phyloP scores from a whole-genome alignment of 2,329 filamentous ascomycete species.

The Pezicula carpinea region DNA sequence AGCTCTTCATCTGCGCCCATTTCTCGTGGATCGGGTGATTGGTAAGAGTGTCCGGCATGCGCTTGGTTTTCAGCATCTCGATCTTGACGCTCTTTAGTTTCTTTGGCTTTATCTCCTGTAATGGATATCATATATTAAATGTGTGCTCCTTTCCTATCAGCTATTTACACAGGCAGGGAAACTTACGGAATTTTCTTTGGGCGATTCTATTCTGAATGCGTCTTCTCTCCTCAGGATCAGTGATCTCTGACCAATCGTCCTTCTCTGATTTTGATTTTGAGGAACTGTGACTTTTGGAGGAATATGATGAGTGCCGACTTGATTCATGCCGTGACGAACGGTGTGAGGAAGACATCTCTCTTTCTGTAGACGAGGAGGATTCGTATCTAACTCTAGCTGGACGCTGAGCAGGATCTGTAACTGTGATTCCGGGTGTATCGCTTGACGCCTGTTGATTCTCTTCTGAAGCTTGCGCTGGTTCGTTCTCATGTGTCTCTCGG shows the following conservation, averaged over 20 bases:
- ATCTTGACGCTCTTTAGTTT: slow-evolving; percentile 61
- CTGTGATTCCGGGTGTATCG: slow-evolving; percentile 18
- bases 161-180: background rate
- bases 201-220: slow-evolving; percentile 74
- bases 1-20: slow-evolving; percentile 48
- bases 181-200: slow-evolving; percentile 71
- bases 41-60: slow-evolving; percentile 60
- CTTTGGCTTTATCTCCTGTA: slow-evolving; percentile 64
- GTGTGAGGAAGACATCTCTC: slow-evolving; percentile 26
- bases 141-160: slow-evolving; percentile 3
- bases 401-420: slow-evolving; percentile 21
- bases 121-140: background rate
- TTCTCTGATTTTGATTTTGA: slow-evolving; percentile 37
- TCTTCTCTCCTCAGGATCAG: slow-evolving; percentile 65
- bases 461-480: slow-evolving; percentile 7
- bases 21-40: slow-evolving; percentile 53
- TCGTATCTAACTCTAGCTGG: slow-evolving; percentile 12
- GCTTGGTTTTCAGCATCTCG: slow-evolving; percentile 59
- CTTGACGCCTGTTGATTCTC: slow-evolving; percentile 8
- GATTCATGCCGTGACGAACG: slow-evolving; percentile 14
- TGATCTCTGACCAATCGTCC: slow-evolving; percentile 66
- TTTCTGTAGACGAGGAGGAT: slow-evolving; percentile 16
- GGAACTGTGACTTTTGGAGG: slow-evolving; percentile 16
- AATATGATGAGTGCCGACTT: slow-evolving; percentile 17
- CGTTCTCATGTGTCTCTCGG: slow-evolving; percentile 16